phyloP scores from a whole-genome alignment of 495 filamentous ascomycete species.

The Neurospora discreta region DNA sequence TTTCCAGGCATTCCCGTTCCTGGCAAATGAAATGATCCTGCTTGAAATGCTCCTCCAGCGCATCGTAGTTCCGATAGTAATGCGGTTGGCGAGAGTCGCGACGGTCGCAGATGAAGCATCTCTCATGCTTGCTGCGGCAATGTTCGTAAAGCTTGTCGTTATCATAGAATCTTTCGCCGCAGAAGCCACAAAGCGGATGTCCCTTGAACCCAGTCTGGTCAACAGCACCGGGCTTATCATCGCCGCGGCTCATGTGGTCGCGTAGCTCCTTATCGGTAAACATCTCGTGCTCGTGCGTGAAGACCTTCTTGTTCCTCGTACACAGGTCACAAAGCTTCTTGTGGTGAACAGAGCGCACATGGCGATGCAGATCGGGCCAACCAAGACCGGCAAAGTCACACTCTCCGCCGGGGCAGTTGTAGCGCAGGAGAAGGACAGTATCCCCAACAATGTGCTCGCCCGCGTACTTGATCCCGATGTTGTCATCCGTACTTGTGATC shows the following conservation, averaged over 20 bases:
- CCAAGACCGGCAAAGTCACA: constrained; percentile 86
- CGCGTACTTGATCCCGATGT: constrained; percentile 83
- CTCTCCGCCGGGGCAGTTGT: constrained; percentile 79
- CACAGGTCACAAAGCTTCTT: constrained; percentile 94
- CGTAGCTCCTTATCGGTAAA: constrained; percentile 71
- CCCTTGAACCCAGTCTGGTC: constrained; percentile 96
- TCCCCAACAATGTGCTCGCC: constrained; percentile 79
- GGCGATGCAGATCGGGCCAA: constrained; percentile 88
- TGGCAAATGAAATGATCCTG: constrained; percentile 78
- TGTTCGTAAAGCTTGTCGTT: constrained; percentile 91
- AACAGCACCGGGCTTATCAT: constrained; percentile 78
- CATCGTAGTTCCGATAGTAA: constrained; percentile 81
- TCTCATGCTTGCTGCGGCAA: constrained; percentile 84
- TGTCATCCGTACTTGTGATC: constrained; percentile 63
- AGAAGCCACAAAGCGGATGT: constrained; percentile 91
- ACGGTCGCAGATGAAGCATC: constrained; percentile 89
- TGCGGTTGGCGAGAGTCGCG: constrained; percentile 56
- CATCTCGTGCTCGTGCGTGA: constrained; percentile 95
- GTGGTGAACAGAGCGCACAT: constrained; percentile 70
- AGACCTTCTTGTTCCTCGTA: constrained; percentile 91
- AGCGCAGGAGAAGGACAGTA: constrained; percentile 74
- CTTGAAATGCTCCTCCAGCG: constrained; percentile 73
- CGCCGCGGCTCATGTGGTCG: constrained; percentile 81
- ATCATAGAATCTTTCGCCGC: constrained; percentile 83
- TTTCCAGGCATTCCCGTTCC: constrained; percentile 82